Percentiles rank a stretch among this genome's conserved stretches.
phyloP scores from a whole-genome alignment of 1,284 basidiomycete species.

The Microbotryum scabiosae region DNA sequence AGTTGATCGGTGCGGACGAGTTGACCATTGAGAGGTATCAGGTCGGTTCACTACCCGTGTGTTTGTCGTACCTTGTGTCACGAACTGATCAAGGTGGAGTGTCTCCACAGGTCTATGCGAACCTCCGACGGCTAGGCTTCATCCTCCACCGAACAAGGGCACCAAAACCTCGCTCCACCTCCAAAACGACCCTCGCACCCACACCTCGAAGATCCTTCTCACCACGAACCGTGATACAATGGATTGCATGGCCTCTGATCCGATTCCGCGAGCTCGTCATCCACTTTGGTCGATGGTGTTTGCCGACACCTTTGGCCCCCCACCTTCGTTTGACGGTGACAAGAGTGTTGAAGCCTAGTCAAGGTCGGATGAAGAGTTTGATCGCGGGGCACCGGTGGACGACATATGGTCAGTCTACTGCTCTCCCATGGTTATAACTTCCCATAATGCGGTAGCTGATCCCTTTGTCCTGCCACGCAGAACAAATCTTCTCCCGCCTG shows the following conservation, averaged over 20 bases:
- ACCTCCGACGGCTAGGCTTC: conserved; percentile 85
- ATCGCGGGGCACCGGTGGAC: conserved; percentile 28
- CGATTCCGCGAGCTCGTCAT: background rate
- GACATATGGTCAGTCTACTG: conserved; percentile 30
- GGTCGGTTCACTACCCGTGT: conserved; percentile 45
- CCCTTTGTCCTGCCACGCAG: conserved; percentile 12
- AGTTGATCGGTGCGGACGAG: conserved; percentile 69
- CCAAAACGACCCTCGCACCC: no score
- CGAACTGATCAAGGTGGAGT: background rate
- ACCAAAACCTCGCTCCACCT: background rate
- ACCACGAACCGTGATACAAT: background rate
- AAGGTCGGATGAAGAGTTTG: conserved; percentile 13
- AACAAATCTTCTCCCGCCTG: conserved; percentile 56
- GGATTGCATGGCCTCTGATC: background rate
- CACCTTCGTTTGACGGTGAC: background rate
- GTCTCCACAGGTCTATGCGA: conserved; percentile 69
- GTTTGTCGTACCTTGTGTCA: background rate
- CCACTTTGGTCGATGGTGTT: no score
- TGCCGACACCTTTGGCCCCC: background rate
- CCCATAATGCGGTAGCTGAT: background rate
- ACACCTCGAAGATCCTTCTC: background rate
- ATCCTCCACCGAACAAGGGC: conserved; percentile 59
- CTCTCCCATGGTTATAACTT: background rate
- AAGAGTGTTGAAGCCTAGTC: background rate
- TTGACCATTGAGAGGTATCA: conserved; percentile 78